These are phyloP conservation scores for Jasminum sambac DNA, from an alignment of 257 asterid genomes.

Conservation along the genomic window DNA sequence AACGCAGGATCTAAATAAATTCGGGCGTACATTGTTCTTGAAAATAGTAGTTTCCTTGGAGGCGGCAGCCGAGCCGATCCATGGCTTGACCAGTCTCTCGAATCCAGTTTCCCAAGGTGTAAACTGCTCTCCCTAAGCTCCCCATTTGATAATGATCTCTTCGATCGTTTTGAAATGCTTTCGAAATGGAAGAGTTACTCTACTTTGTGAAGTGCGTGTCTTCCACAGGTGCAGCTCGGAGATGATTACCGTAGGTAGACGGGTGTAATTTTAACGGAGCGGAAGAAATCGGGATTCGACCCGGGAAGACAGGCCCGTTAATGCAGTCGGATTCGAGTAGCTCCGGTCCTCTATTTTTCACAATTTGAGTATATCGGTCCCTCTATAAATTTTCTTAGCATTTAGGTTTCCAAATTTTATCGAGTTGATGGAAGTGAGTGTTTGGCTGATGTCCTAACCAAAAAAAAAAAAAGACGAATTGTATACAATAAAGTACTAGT, in stretches of 20 bases:
- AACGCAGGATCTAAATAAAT: neutral
- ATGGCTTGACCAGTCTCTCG: conserved; percentile 2
- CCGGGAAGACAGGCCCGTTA: neutral
- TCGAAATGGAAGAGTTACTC: neutral
- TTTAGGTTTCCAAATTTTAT: neutral
- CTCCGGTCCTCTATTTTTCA: neutral
- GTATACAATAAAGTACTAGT: no score
- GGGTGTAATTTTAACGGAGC: neutral
- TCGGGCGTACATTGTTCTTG: neutral
- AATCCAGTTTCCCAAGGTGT: conserved; percentile 5
- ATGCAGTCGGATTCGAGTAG: neutral
- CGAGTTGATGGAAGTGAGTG: neutral
- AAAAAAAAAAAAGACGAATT: no score
- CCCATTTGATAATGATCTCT: conserved; percentile 5
- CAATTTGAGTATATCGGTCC: neutral
- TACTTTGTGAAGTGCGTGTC: neutral
- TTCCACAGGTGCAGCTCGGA: neutral
- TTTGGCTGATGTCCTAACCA: no score
- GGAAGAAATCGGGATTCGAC: neutral
- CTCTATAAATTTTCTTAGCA: neutral
- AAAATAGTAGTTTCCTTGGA: conserved; percentile 1
- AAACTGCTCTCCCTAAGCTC: conserved; percentile 2
- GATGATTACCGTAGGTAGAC: neutral
- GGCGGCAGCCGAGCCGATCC: conserved; percentile 10
- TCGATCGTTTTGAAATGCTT: neutral